phyloP scores from a whole-genome alignment of 305 asterid genomes.

The Solanum hybrid region DNA sequence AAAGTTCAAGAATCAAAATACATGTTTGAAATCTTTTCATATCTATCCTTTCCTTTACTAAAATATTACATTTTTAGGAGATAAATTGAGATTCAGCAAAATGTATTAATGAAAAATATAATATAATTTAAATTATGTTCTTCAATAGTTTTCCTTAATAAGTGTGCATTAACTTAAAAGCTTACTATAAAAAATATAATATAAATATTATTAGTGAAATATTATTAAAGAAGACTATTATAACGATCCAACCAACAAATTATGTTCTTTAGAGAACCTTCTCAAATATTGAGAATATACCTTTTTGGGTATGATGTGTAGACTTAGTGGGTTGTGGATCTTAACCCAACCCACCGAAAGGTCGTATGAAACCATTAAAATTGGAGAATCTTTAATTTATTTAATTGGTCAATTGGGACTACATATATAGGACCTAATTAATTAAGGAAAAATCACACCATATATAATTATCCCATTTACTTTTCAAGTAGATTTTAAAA shows the following conservation, averaged over 20 bases:
- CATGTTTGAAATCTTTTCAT: not conserved
- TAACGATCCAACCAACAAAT: not conserved
- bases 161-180: fast-evolving
- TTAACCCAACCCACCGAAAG: not conserved
- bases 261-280: not conserved
- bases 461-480: not conserved
- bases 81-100: not conserved
- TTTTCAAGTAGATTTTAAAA: not conserved
- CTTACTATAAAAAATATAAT: not conserved
- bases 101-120: too few species aligned
- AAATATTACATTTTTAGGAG: not conserved
- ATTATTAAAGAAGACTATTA: not conserved
- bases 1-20: too few species aligned
- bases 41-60: too few species aligned
- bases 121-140: too few species aligned
- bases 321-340: not conserved
- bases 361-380: not conserved
- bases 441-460: not conserved
- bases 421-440: not conserved
- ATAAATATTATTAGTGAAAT: not conserved
- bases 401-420: not conserved
- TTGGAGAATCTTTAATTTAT: not conserved
- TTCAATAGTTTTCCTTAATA: too few species aligned
- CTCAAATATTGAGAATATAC: not conserved
- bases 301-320: not conserved